A percentile compares a stretch with the other conserved stretches of the same genome.
phyloP scores from a whole-genome alignment of 495 filamentous ascomycete species.

The Sordaria brevicollis region DNA sequence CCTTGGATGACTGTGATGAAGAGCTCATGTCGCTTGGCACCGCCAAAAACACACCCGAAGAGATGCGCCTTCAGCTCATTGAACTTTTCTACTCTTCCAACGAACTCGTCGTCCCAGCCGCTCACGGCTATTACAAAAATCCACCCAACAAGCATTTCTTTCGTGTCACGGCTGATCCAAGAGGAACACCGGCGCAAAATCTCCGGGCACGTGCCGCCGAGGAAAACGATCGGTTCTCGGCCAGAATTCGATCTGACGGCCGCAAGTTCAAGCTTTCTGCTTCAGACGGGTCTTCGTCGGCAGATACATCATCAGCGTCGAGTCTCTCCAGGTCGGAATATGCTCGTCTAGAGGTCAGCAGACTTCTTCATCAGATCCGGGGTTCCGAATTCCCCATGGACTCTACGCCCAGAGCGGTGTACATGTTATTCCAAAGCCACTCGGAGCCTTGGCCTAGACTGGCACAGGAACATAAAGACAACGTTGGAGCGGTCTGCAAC shows the following conservation, averaged over 20 bases:
- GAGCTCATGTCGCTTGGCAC: conserved; percentile 27
- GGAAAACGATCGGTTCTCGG: conserved; percentile 30
- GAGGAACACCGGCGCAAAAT: conserved; percentile 30
- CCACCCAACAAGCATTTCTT: conserved; percentile 30
- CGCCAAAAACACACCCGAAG: conserved; percentile 25
- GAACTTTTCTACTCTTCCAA: conserved; percentile 28
- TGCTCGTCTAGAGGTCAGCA: conserved; percentile 24
- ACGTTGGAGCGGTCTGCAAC: conserved; percentile 32
- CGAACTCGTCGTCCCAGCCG: conserved; percentile 28
- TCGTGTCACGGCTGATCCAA: conserved; percentile 23
- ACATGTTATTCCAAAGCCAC: conserved; percentile 32
- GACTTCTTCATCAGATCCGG: conserved; percentile 25
- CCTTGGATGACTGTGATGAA: conserved; percentile 27
- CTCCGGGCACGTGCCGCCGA: conserved; percentile 29
- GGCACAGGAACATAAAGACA: conserved; percentile 33
- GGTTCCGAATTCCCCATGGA: conserved; percentile 33
- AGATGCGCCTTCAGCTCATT: conserved; percentile 31
- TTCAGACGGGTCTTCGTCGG: not conserved
- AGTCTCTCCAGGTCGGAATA: conserved; percentile 20
- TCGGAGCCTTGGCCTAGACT: conserved; percentile 29
- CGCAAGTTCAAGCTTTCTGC: conserved; percentile 26
- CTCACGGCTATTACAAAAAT: conserved; percentile 33
- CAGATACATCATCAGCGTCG: not conserved
- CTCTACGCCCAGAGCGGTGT: conserved; percentile 28
- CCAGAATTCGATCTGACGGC: conserved; percentile 23